Evolutionary conservation across 192 early-diverging fungal species (phyloP), one percentile per base, ranked within the genome.

Genomic region (Gonapodya prolifera): DNA sequence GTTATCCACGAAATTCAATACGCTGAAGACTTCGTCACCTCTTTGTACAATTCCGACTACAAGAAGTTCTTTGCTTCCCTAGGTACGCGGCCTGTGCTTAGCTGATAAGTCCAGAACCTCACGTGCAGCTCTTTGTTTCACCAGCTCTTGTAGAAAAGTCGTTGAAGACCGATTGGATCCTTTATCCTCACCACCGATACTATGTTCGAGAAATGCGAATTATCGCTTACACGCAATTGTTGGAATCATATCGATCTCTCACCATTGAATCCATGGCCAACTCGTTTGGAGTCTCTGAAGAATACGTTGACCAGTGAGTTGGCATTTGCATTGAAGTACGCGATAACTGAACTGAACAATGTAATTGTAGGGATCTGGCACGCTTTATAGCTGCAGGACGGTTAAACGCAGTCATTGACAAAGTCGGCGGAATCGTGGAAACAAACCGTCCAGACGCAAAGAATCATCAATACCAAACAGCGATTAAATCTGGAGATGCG

Each of bases 141-240:
- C 30, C 76, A 91, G 95, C 96, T 31, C 87, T 83, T 1, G 83
- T 99, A 32, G 98, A 99, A 82, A 87, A 87, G 75, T 87, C 85
- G 30, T 93, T 96, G 69, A 89, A 89, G 78, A 75, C 75, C 29
- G 88, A 89, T 75, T 90, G 92, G 77, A 91, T 94, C 76, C 84
- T 98, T n/a, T 86, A 87, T 83, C 85, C 91, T 18, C 98, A 99
- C 82, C 91, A 91, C 84, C 88, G 91, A 1, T 99, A 89, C 85
- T 98, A 96, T 81, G 94, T 95, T 1, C 95, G 98, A 69, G 98
- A 99, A 81, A 97, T 99, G 98, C 92, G 96, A 76, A 98, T 99
- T 77, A 89, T 92, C 61, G 94, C 91, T 70, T 99, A 99, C 82
- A 93, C 94, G 13, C 98, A 99, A 82, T 83, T 98, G 35, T 83